A percentile compares a stretch with the other conserved stretches of the same genome.
phyloP scores from a whole-genome alignment of 2,329 filamentous ascomycete species.

The Beauveria sp. region DNA sequence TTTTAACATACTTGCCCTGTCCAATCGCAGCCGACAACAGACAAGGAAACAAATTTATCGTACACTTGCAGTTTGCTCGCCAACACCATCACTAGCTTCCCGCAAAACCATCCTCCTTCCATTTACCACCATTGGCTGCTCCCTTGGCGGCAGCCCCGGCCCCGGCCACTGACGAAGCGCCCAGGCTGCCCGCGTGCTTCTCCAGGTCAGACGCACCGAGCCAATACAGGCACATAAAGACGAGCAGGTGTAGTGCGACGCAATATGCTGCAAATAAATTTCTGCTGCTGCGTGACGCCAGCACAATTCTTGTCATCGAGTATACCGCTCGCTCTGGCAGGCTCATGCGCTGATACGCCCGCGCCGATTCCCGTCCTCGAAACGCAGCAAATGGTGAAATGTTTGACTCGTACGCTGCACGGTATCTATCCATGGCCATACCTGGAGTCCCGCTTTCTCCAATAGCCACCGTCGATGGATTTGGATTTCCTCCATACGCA shows the following conservation, averaged over 20 bases:
- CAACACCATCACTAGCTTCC: slow-evolving; percentile 19
- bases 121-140: slow-evolving; percentile 41
- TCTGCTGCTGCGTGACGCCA: slow-evolving; percentile 81
- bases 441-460: slow-evolving; percentile 50
- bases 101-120: slow-evolving; percentile 57
- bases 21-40: not conserved
- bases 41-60: not conserved
- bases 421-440: slow-evolving; percentile 73
- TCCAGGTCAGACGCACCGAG: slow-evolving; percentile 63
- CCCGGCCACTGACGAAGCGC: slow-evolving; percentile 37
- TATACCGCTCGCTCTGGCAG: slow-evolving; percentile 85
- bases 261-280: slow-evolving; percentile 94
- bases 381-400: slow-evolving; percentile 95
- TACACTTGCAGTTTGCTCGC: not conserved
- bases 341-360: slow-evolving; percentile 89
- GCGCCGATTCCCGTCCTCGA: slow-evolving; percentile 81
- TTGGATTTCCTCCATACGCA: slow-evolving; percentile 64
- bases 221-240: slow-evolving; percentile 83
- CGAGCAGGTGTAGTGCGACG: slow-evolving; percentile 75
- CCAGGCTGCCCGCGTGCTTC: slow-evolving; percentile 49
- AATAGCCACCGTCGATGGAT: slow-evolving; percentile 62
- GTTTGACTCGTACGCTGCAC: slow-evolving; percentile 87
- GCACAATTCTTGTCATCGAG: slow-evolving; percentile 80
- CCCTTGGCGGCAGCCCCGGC: slow-evolving; percentile 37
- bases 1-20: not conserved